A percentile compares a stretch with the other conserved stretches of the same genome.
Conservation (phyloP, 768 basidiomycete species). For the Lactifluus pinguis region DNA sequence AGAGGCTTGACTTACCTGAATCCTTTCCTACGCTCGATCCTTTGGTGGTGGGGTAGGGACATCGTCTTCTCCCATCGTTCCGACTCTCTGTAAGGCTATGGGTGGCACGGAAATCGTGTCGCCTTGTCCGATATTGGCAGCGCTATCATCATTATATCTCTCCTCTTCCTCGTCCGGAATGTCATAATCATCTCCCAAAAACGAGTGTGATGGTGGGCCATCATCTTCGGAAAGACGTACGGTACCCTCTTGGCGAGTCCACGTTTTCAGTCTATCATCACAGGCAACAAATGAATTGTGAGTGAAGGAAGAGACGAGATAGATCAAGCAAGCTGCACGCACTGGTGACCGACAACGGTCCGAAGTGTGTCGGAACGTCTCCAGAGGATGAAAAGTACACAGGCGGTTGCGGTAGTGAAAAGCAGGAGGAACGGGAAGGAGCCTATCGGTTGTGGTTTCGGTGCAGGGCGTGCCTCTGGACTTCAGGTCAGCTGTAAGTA, state of each 20-base stretch:
- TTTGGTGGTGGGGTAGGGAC: slow-evolving; percentile 5
- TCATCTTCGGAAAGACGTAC: slow-evolving; percentile 62
- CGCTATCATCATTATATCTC: slow-evolving; percentile 35
- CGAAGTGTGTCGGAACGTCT: slow-evolving; percentile 45
- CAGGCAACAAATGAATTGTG: background rate
- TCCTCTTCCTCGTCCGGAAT: slow-evolving; percentile 29
- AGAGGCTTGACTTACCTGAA: background rate
- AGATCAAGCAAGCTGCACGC: slow-evolving; percentile 28
- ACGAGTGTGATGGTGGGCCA: slow-evolving; percentile 53
- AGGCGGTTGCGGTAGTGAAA: slow-evolving; percentile 45
- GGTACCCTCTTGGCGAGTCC: slow-evolving; percentile 41
- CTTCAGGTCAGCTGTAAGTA: slow-evolving; percentile 2
- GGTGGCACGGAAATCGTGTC: background rate
- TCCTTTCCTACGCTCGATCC: background rate
- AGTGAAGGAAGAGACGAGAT: background rate
- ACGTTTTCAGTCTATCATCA: slow-evolving; percentile 43
- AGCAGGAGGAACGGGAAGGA: slow-evolving; percentile 44
- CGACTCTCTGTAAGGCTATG: background rate
- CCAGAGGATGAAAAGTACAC: slow-evolving; percentile 53
- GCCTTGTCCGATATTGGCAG: slow-evolving; percentile 23
- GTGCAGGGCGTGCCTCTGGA: slow-evolving; percentile 34
- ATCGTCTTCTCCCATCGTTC: background rate
- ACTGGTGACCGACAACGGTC: slow-evolving; percentile 47
- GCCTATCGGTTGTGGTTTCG: slow-evolving; percentile 56
- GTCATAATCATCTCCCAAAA: slow-evolving; percentile 47